These are phyloP conservation scores for Candida ponderosae DNA, from an alignment of 805 yeast genomes.

Conservation along the genomic window DNA sequence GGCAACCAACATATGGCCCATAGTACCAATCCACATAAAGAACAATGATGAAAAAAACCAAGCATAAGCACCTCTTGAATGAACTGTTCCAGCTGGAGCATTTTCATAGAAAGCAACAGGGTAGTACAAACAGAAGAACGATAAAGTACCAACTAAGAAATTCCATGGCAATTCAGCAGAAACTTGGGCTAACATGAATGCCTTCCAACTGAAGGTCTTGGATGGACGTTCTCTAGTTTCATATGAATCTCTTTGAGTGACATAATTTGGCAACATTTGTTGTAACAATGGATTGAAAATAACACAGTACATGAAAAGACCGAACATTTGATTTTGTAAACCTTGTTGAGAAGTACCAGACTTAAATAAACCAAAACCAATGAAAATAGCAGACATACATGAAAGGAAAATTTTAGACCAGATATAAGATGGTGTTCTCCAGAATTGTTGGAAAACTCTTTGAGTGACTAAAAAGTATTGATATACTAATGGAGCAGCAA, in stretches of 20 bases:
- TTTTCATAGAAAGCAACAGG: constrained; percentile 50
- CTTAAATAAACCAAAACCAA: constrained; percentile 62
- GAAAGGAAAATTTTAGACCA: constrained; percentile 51
- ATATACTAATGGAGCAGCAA: constrained; percentile 34
- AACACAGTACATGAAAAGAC: constrained; percentile 49
- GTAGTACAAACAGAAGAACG: constrained; percentile 40
- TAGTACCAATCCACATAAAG: constrained; percentile 46
- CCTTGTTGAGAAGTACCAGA: constrained; percentile 58
- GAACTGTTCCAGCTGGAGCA: constrained; percentile 39
- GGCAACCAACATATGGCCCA: constrained; percentile 53
- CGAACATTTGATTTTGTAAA: constrained; percentile 55
- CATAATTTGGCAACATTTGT: constrained; percentile 57
- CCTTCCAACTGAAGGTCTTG: constrained; percentile 61
- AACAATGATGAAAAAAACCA: constrained; percentile 38
- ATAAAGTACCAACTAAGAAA: constrained; percentile 31
- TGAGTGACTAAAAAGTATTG: constrained; percentile 38
- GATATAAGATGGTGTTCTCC: constrained; percentile 56
- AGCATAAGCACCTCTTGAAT: constrained; percentile 47
- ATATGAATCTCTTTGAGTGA: constrained; percentile 51
- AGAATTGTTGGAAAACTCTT: constrained; percentile 52
- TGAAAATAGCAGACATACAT: constrained; percentile 46
- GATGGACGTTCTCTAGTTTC: constrained; percentile 73
- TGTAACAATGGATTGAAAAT: constrained; percentile 46
- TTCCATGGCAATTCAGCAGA: constrained; percentile 42
- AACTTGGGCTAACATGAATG: constrained; percentile 38